Conservation (phyloP, 2,329 filamentous ascomycete species). For the Dactylellina drechsleri region DNA sequence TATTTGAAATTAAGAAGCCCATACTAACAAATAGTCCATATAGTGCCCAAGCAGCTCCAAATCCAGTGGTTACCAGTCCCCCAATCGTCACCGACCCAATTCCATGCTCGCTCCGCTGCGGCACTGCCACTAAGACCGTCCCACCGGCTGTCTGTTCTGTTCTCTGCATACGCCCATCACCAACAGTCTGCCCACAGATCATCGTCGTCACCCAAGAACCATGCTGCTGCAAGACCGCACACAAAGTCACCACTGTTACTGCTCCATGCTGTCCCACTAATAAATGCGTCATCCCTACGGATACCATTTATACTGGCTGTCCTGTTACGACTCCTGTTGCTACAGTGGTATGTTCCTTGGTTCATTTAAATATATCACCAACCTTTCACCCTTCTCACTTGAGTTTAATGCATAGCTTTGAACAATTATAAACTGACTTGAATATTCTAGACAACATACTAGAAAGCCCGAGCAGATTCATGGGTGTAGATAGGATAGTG, state of each 20-base stretch:
- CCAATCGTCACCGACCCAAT: slow-evolving; percentile 1
- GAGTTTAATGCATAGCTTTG: background rate
- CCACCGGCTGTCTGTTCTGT: slow-evolving; percentile 30
- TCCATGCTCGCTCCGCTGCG: slow-evolving; percentile 3
- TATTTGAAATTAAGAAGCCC: background rate
- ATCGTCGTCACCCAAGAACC: slow-evolving; percentile 25
- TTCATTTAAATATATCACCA: background rate
- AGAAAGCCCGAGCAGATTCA: too few species aligned
- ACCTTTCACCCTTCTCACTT: background rate
- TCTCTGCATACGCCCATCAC: slow-evolving; percentile 14
- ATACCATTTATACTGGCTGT: slow-evolving; percentile 39
- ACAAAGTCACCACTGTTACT: slow-evolving; percentile 22
- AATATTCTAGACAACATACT: too few species aligned
- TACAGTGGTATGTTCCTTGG: slow-evolving; percentile 28
- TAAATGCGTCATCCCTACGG: slow-evolving; percentile 37
- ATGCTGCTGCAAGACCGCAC: slow-evolving; percentile 36
- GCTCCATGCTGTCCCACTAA: slow-evolving; percentile 43
- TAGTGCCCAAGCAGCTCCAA: slow-evolving; percentile 43
- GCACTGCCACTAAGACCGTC: slow-evolving; percentile 15
- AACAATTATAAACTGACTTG: background rate
- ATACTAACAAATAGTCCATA: background rate
- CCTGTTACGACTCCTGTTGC: slow-evolving; percentile 10
- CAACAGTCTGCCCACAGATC: slow-evolving; percentile 36
- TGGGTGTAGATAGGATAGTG: too few species aligned
- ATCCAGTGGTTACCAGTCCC: slow-evolving; percentile 31